Evolutionary conservation across 352 stramenopile species (phyloP).

Genomic region (Globisporangium cederbergense): DNA sequence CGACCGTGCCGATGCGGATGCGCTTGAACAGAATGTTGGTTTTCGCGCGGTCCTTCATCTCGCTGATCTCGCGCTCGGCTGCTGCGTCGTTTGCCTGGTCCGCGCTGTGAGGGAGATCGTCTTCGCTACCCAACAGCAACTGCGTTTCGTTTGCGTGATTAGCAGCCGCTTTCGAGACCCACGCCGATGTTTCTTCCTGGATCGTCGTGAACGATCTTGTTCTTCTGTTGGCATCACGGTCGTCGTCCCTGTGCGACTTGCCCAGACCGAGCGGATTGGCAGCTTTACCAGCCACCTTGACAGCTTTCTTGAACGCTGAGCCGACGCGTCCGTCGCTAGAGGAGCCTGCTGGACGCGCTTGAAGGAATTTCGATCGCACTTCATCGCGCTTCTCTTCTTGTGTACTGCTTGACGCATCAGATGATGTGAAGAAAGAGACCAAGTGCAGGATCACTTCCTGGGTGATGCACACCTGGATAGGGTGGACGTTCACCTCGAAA

Average conservation of each 20-base stretch:
- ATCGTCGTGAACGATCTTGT: conserved; percentile 17
- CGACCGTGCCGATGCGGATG: conserved; percentile 71
- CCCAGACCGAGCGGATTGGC: conserved; percentile 49
- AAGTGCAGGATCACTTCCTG: conserved; percentile 76
- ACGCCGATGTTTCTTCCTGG: conserved; percentile 42
- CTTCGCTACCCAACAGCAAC: conserved; percentile 15
- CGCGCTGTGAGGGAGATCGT: neutral
- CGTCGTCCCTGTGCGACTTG: conserved; percentile 23
- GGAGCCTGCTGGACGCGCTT: conserved; percentile 23
- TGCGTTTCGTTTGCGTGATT: conserved; percentile 27
- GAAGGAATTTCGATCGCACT: conserved; percentile 62
- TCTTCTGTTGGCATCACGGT: neutral
- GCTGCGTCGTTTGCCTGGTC: conserved; percentile 4
- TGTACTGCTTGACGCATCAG: conserved; percentile 16
- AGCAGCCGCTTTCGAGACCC: conserved; percentile 29
- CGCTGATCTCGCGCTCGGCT: conserved; percentile 23
- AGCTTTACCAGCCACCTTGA: conserved; percentile 60
- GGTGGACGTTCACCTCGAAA: conserved; percentile 84
- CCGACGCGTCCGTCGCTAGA: conserved; percentile 35
- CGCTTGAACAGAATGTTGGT: conserved; percentile 77
- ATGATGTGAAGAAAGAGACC: conserved; percentile 50
- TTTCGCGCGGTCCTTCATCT: conserved; percentile 41
- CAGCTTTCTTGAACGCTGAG: conserved; percentile 53
- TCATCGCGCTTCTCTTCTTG: conserved; percentile 58
- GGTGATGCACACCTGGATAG: conserved; percentile 82